Evolutionary conservation across 495 filamentous ascomycete genomes (phyloP).

Genomic region (Daldinia loculata): DNA sequence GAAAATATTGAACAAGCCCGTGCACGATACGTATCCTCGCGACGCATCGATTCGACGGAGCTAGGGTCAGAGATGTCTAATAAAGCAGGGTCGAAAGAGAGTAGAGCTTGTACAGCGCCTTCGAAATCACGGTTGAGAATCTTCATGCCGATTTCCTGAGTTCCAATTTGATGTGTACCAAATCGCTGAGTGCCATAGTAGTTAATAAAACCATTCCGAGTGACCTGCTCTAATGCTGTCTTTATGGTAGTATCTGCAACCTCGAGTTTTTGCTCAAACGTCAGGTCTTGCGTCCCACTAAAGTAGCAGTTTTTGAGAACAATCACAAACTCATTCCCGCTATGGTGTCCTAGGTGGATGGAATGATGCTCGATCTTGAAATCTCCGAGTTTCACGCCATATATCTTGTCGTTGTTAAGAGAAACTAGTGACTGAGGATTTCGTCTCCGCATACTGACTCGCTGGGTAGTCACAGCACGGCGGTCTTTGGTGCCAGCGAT

Average conservation of each 20-base stretch:
- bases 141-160: conserved; percentile 81
- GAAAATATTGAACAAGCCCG: conserved; percentile 76
- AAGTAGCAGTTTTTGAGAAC: conserved; percentile 85
- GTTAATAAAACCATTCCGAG: conserved; percentile 84
- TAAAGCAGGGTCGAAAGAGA: conserved; percentile 67
- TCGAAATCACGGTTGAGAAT: conserved; percentile 83
- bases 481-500: conserved; percentile 96
- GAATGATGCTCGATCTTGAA: conserved; percentile 75
- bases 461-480: conserved; percentile 86
- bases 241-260: conserved; percentile 50
- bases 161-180: conserved; percentile 81
- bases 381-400: conserved; percentile 72
- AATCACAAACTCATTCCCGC: conserved; percentile 91
- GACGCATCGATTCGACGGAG: conserved; percentile 26
- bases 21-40: conserved; percentile 80
- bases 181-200: conserved; percentile 97
- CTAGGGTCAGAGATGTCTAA: conserved; percentile 55
- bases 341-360: conserved; percentile 81
- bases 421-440: conserved; percentile 67
- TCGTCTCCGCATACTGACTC: conserved; percentile 75
- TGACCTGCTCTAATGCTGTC: conserved; percentile 62
- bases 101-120: conserved; percentile 76
- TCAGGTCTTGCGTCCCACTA: conserved; percentile 46
- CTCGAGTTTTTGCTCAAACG: conserved; percentile 50
- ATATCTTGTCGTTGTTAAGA: conserved; percentile 69